Conservation (phyloP, 768 basidiomycete genomes). For the Agrocybe pediades region DNA sequence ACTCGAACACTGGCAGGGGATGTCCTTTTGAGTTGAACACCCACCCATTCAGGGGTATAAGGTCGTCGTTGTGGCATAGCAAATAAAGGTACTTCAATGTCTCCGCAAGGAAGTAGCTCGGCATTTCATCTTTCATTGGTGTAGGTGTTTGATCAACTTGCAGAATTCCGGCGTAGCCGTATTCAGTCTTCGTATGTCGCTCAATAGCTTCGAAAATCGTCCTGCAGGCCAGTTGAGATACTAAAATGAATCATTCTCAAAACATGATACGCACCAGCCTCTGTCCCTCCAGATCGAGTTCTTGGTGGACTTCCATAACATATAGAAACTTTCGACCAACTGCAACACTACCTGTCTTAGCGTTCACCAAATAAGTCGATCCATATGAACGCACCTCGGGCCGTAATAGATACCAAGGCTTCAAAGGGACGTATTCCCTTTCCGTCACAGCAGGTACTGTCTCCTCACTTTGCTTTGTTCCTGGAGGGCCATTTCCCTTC, state of each 20-base stretch:
- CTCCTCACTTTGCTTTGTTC: conserved; percentile 17
- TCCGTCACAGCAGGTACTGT: conserved; percentile 12
- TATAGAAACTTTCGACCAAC: conserved; percentile 56
- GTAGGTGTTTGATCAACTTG: conserved; percentile 35
- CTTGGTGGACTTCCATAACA: conserved; percentile 55
- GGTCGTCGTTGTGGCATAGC: conserved; percentile 64
- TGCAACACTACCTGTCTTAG: conserved; percentile 1
- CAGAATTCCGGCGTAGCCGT: conserved; percentile 47
- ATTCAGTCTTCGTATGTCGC: conserved; percentile 41
- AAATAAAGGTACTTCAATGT: conserved; percentile 73
- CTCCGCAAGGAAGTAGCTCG: conserved; percentile 51
- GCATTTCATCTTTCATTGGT: conserved; percentile 47
- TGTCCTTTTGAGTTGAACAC: conserved; percentile 75
- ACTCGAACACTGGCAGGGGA: conserved; percentile 73
- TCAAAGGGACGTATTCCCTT: conserved; percentile 41
- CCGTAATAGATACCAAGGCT: conserved; percentile 40
- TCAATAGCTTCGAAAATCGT: conserved; percentile 49
- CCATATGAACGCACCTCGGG: conserved; percentile 45
- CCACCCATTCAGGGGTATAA: conserved; percentile 53
- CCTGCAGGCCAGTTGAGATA: conserved; percentile 20
- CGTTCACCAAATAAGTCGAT: not conserved
- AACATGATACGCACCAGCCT: conserved; percentile 39
- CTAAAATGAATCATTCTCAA: not conserved
- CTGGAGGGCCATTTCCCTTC: conserved; percentile 23
- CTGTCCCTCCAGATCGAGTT: conserved; percentile 53